Evolutionary conservation across 1,284 basidiomycete genomes (phyloP), one percentile per base, ranked within the genome.

Genomic region (Ganoderma lucidum): DNA sequence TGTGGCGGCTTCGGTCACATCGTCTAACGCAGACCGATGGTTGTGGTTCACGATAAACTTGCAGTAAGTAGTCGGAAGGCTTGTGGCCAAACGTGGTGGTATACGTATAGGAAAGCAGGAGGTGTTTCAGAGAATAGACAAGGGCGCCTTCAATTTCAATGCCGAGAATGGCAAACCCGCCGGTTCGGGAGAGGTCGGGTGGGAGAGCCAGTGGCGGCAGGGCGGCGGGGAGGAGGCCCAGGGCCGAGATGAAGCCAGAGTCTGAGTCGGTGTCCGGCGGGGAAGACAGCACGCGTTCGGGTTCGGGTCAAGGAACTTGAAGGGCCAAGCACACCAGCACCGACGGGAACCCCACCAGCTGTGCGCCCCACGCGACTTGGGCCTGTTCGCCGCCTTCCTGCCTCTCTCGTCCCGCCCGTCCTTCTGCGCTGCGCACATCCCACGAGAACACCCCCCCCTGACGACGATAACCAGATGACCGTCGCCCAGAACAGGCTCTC

Each of bases 401-500:
- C 60, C 65, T 45, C 48, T 41, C 55, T 35, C 56, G 17, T 32
- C 62, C 56, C 30, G 45, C 30, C 39, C 53, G 23, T n/a, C 44
- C 42, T 28, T 32, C 48, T 53, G 48, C 48, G 48, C 48, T 14
- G 48, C 48, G 48, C 48, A 28, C 63, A 23, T 53, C 48, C 41
- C 35, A 44, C 63, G 51, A 45, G 15, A 53, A 10, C 37, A 41
- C 42, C 15, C 4, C 8, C 59, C 28, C 62, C 23, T 61, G 39
- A 62, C 12, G 63, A 70, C 62, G 17, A 35, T 15, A 2, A 62
- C 23, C 23, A 5, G 62, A 70, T 70, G 70, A 65, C 70, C 63
- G 62, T 72, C 66, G 53, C 66, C 19, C 66, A 58, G 61, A 69
- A 66, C 44, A 65, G 39, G 45, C 19, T 51, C 70, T 60, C 23